Base-by-base conservation (phyloP, 2,329 filamentous ascomycete genomes). In the Aspergillus caelatus region DNA sequence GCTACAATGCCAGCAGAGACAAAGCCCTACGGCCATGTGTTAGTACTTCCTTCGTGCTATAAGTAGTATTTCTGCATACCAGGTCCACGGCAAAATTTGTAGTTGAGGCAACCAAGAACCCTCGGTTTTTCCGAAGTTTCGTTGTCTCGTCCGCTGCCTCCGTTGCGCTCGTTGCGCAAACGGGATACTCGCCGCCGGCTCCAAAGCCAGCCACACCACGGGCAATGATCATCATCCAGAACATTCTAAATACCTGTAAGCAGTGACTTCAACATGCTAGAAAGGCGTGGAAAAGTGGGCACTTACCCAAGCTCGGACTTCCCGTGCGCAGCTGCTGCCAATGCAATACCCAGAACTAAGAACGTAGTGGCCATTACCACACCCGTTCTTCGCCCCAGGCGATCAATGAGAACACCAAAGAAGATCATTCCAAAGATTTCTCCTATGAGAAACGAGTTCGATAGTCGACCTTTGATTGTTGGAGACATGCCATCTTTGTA, bases 351-450 rank as follows among this genome's bases (percentile, higher is more conserved):
- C 2, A 84, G 63, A 2, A 83, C 77, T 9, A 86, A 72, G 48
- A 85, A 75, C 6, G 78, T 57, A 0, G 83, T 85, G 0, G 84
- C 81, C 5, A 78, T 75, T 4, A 85, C 72, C 45, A 81, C 79
- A 14, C 83, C 83, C 0, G 79, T 83, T 48, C 80, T 78, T 45
- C 84, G 78, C n/a, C 84, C 84, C 5, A 85, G 68, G 21, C 80
- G 79, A 66, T 85, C 84, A 65, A 83, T 82, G 8, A 83, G 69
- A 11, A 81, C 73, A 8, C 84, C 84, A 62, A 87, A 86, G 66
- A 81, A 75, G 9, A 87, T 72, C 80, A 86, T 87, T 57, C 85
- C 85, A 57, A 86, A 74, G 61, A 86, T 85, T 73, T 84, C 82
- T 54, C 85, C 86, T 57, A 87, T 81, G 6, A 86, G 77, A 64